phyloP scores from a whole-genome alignment of 2,329 filamentous ascomycete species.

The Penicillium sp. region DNA sequence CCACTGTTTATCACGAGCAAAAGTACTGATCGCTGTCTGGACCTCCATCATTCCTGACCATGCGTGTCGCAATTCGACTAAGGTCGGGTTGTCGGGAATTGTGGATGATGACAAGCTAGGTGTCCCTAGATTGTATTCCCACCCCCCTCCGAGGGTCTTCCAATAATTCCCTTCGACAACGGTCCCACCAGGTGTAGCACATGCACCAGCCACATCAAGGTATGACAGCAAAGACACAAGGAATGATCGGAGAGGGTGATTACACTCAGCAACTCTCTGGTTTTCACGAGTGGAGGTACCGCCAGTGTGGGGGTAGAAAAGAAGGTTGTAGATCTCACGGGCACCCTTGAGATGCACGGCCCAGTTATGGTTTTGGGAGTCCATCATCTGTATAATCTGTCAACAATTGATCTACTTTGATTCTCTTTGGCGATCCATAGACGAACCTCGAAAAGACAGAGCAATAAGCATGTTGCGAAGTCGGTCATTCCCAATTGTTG shows the following conservation, averaged over 20 bases:
- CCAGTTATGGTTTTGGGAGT: slow-evolving; percentile 41
- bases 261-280: slow-evolving; percentile 30
- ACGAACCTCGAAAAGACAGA: slow-evolving; percentile 37
- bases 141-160: slow-evolving; percentile 38
- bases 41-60: slow-evolving; percentile 39
- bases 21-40: slow-evolving; percentile 32
- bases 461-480: slow-evolving; percentile 37
- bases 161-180: slow-evolving; percentile 41
- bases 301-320: slow-evolving; percentile 29
- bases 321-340: slow-evolving; percentile 37
- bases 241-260: slow-evolving; percentile 37
- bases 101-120: slow-evolving; percentile 28
- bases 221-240: slow-evolving; percentile 43
- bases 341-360: slow-evolving; percentile 41
- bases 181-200: slow-evolving; percentile 39
- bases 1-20: slow-evolving; percentile 36
- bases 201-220: slow-evolving; percentile 42
- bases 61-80: slow-evolving; percentile 30
- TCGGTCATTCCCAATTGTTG: slow-evolving; percentile 29
- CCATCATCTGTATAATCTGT: slow-evolving; percentile 34
- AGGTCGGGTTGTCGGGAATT: slow-evolving; percentile 20
- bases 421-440: background rate
- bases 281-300: slow-evolving; percentile 25
- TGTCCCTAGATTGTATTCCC: slow-evolving; percentile 39
- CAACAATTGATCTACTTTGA: background rate